These are phyloP conservation scores for Fonsecaea pedrosoi DNA, from an alignment of 2,329 filamentous ascomycete genomes.

Conservation along the genomic window DNA sequence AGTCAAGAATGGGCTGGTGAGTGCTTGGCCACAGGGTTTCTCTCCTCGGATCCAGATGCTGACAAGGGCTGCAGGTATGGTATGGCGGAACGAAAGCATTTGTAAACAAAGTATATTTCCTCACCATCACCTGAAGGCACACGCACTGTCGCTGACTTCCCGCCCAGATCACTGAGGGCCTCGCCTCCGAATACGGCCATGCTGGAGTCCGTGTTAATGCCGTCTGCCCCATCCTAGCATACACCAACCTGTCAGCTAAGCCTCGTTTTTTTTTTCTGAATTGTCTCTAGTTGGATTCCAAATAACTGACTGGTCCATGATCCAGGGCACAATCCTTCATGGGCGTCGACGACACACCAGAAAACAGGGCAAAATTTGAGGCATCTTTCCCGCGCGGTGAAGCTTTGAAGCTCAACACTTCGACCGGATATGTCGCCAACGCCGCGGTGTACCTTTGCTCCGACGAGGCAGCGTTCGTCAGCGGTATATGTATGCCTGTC, in stretches of 20 bases:
- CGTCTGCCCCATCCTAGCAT: constrained; percentile 28
- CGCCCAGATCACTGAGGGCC: constrained; percentile 25
- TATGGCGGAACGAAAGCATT: constrained; percentile 37
- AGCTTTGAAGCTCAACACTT: constrained; percentile 23
- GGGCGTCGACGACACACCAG: constrained; percentile 28
- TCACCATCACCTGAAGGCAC: too few relatives aligned
- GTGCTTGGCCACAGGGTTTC: neutral
- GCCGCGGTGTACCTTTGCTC: constrained; percentile 55
- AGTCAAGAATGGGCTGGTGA: constrained; percentile 32
- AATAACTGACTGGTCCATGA: constrained; percentile 2
- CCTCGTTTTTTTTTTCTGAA: too few relatives aligned
- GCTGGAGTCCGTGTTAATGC: constrained; percentile 26
- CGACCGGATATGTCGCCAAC: constrained; percentile 37
- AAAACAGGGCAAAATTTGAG: constrained; percentile 26
- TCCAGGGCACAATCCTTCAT: constrained; percentile 25
- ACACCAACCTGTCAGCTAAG: constrained; percentile 25
- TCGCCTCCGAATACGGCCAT: constrained; percentile 31
- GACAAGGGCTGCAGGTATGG: constrained; percentile 18
- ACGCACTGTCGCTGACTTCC: neutral
- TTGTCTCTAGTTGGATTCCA: neutral
- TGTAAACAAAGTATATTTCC: constrained; percentile 23
- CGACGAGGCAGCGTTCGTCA: constrained; percentile 55
- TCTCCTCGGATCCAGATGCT: neutral
- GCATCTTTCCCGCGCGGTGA: constrained; percentile 26
- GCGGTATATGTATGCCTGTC: constrained; percentile 52